These are phyloP conservation scores for Odontarrhena argentea DNA, from an alignment of 345 rosid species.

Conservation along the genomic window DNA sequence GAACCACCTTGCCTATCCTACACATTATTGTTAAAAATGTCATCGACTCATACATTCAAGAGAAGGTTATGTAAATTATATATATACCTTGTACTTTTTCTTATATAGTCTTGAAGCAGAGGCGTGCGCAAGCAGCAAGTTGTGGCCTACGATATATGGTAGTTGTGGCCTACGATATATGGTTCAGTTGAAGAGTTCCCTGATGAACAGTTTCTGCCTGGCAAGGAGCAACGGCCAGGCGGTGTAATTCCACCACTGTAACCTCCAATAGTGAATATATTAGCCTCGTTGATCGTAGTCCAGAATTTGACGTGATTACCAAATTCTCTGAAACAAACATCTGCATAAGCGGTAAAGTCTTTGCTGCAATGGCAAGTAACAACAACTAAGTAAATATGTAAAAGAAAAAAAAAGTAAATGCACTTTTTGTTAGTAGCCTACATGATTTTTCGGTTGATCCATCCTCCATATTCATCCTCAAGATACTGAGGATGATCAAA, in stretches of 20 bases:
- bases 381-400: background rate
- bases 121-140: constrained; percentile 62
- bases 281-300: constrained; percentile 70
- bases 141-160: constrained; percentile 60
- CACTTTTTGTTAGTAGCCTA: background rate
- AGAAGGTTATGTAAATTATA: background rate
- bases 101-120: constrained; percentile 55
- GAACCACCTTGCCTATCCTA: constrained; percentile 51
- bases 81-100: constrained; percentile 53
- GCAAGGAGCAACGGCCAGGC: constrained; percentile 49
- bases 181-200: constrained; percentile 72
- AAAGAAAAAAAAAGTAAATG: background rate
- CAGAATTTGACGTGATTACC: constrained; percentile 61
- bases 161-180: constrained; percentile 54
- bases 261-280: constrained; percentile 41
- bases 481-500: constrained; percentile 62
- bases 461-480: constrained; percentile 73
- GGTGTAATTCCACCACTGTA: constrained; percentile 39
- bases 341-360: constrained; percentile 67
- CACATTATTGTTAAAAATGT: constrained; percentile 1
- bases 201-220: constrained; percentile 23
- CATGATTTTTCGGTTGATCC: constrained; percentile 58
- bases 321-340: constrained; percentile 67
- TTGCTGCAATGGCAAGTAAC: constrained; percentile 45
- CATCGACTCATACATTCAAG: background rate